Base-by-base conservation (phyloP, 352 stramenopile species). In the Phytophthora lateralis region DNA sequence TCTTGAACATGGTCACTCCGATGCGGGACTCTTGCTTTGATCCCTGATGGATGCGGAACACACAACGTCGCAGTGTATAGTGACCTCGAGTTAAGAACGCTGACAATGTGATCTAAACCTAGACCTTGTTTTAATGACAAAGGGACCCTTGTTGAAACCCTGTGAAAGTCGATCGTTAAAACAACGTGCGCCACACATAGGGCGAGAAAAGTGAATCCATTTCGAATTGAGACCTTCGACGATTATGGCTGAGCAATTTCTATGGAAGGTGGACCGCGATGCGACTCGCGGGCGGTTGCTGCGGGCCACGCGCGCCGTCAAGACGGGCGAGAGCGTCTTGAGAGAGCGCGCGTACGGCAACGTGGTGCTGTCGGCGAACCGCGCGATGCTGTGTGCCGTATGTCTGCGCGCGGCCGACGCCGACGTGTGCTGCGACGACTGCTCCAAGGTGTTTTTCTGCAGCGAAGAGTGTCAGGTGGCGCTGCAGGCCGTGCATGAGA, bases 1-100 rank as follows among this genome's bases (percentile, higher is more conserved):
- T 87, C 78, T 91, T 93, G 63, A 93, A 78, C 84, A 93, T 93
- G 37, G 7, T 54, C 29, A 38, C 26, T 24, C 21, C 21, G 21
- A 35, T 35, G 30, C 34, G 8, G 27, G 38, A 24, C 20, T 24
- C 21, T 24, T 24, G 21, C 26, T 30, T 24, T 10, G 37, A n/a
- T 26, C 21, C 8, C 18, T 29, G 50, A 46, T 41, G 29, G 44
- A 51, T 41, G 42, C 45, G 45, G 45, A 41, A 29, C 20, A 15
- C 9, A 10, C 32, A 38, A 38, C 32, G 32, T 12, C 32, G 14
- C 1, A n/a, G 32, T 6, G n/a, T 6, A 1, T 38, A 38, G 11
- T 38, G 32, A n/a, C 32, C 6, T 12, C 11, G 4, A 6, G 10
- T n/a, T 38, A 38, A 38, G 32, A 15, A 38, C 14, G 11, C 6